These are phyloP conservation scores for Alternaria solani DNA, from an alignment of 2,329 filamentous ascomycete genomes.

Conservation along the genomic window DNA sequence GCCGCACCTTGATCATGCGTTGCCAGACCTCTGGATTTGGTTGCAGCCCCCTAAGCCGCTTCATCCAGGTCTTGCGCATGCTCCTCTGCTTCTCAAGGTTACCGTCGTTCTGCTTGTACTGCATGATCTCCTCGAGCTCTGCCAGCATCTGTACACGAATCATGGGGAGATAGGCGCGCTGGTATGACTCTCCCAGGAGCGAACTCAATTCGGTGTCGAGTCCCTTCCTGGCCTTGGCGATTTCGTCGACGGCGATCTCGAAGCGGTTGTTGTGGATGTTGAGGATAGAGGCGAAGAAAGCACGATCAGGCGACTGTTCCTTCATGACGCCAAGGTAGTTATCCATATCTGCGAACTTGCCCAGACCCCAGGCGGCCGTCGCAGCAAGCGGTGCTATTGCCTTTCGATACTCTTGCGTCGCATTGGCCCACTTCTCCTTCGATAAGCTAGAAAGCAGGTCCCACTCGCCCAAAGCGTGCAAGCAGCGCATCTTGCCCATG, in stretches of 20 bases:
- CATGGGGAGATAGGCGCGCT: slow-evolving; percentile 95
- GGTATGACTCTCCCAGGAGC: slow-evolving; percentile 97
- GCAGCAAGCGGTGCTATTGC: slow-evolving; percentile 93
- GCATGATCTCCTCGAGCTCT: slow-evolving; percentile 96
- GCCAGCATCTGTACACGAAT: slow-evolving; percentile 99
- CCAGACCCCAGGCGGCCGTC: slow-evolving; percentile 93
- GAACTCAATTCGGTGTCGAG: slow-evolving; percentile 96
- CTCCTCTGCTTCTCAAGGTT: slow-evolving; percentile 88
- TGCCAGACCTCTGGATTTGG: slow-evolving; percentile 99
- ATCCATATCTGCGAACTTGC: slow-evolving; percentile 99
- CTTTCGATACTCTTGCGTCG: slow-evolving; percentile 84
- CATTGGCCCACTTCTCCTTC: slow-evolving; percentile 92
- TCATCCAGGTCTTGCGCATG: slow-evolving; percentile 95
- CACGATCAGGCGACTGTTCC: slow-evolving; percentile 87
- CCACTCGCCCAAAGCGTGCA: slow-evolving; percentile 98
- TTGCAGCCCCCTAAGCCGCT: slow-evolving; percentile 90
- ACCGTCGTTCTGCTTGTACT: slow-evolving; percentile 86
- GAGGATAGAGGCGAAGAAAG: slow-evolving; percentile 96
- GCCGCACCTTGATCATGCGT: slow-evolving; percentile 92
- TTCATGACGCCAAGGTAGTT: slow-evolving; percentile 96
- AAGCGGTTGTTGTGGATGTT: slow-evolving; percentile 96
- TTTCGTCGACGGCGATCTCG: slow-evolving; percentile 85
- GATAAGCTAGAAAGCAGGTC: slow-evolving; percentile 88
- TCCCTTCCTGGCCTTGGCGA: slow-evolving; percentile 90
- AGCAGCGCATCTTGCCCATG: slow-evolving; percentile 99